Evolutionary conservation across 176 grass and related monocot genomes (phyloP).

Genomic region (Guadua angustifolia): DNA sequence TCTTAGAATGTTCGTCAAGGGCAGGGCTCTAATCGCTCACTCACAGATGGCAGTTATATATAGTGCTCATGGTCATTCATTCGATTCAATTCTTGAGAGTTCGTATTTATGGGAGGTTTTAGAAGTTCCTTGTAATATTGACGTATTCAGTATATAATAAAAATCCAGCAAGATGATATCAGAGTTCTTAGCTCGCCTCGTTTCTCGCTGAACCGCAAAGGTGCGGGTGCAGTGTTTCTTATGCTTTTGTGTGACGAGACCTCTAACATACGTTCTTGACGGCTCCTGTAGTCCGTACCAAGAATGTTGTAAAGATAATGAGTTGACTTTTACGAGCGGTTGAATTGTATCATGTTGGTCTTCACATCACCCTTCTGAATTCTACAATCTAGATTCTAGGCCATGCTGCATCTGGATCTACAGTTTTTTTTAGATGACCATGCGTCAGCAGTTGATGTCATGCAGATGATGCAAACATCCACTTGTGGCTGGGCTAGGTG

Average conservation of each 20-base stretch:
- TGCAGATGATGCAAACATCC: neutral
- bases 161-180: neutral
- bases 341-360: neutral
- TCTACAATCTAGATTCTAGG: neutral
- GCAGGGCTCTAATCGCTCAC: conserved; percentile 43
- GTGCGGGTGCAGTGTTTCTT: neutral
- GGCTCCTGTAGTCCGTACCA: neutral
- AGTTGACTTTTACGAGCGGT: neutral
- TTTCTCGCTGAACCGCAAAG: neutral
- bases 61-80: conserved; percentile 47
- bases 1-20: conserved; percentile 41
- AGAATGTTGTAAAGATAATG: neutral
- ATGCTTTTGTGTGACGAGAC: neutral
- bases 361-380: neutral
- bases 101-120: conserved; percentile 25
- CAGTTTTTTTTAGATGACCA: too few species aligned
- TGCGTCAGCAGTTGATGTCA: neutral
- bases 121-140: conserved; percentile 45
- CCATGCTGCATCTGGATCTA: neutral
- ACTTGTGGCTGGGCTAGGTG: neutral
- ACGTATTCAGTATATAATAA: conserved; percentile 34
- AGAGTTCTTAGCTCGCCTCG: neutral
- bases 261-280: neutral
- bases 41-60: conserved; percentile 45
- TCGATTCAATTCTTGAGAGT: conserved; percentile 42